Evolutionary conservation across 306 rosid species (phyloP).

Genomic region (Glycine latifolia): DNA sequence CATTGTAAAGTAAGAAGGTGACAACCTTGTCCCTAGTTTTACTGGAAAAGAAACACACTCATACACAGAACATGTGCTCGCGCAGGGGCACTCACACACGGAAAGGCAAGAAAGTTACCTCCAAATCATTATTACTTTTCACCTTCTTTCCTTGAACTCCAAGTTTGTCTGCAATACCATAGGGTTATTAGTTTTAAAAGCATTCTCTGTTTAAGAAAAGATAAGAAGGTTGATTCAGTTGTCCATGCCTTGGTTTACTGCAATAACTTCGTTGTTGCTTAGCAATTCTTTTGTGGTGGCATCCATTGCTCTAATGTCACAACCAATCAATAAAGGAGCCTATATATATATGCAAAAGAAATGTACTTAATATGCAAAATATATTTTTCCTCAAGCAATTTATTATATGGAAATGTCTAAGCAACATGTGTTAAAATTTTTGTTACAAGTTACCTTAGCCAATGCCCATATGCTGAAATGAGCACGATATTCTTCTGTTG

Average conservation of each 20-base stretch:
- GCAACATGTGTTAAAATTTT: not conserved
- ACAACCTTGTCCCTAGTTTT: not conserved
- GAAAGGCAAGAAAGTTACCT: constrained; percentile 54
- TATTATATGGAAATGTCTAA: constrained; percentile 32
- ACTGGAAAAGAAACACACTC: not conserved
- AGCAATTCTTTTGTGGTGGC: constrained; percentile 55
- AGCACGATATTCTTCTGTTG: constrained; percentile 73
- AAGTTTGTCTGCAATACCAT: constrained; percentile 57
- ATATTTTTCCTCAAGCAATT: not conserved
- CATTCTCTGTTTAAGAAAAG: constrained; percentile 16
- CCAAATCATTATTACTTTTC: constrained; percentile 56
- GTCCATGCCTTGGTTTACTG: constrained; percentile 75
- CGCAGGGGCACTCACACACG: no score
- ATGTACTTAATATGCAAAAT: not conserved
- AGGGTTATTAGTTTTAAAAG: constrained; percentile 10
- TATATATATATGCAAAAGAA: not conserved
- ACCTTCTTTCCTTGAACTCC: constrained; percentile 82
- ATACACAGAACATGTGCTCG: not conserved
- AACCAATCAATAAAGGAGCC: constrained; percentile 72
- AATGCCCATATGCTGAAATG: constrained; percentile 90
- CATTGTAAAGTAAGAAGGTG: not conserved
- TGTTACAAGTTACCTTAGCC: constrained; percentile 59
- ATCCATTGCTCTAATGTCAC: constrained; percentile 73
- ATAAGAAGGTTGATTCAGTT: not conserved
- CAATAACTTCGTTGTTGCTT: constrained; percentile 75